phyloP scores from a whole-genome alignment of 2,329 filamentous ascomycete species.

The Penicillium sp. region DNA sequence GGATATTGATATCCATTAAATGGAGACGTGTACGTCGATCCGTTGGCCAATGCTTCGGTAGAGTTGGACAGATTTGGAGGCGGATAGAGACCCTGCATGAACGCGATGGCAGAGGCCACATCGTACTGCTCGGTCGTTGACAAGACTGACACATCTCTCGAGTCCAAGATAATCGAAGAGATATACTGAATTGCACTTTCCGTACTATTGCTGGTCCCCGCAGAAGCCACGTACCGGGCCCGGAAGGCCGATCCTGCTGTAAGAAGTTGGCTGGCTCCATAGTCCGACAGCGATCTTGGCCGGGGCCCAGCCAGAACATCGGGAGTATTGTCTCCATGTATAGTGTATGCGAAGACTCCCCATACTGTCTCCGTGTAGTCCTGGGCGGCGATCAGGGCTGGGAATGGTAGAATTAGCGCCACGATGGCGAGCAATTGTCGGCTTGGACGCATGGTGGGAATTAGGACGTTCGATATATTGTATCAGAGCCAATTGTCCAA shows the following conservation, averaged over 20 bases:
- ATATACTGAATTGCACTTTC: slow-evolving; percentile 46
- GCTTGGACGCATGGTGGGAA: slow-evolving; percentile 10
- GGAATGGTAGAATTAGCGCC: slow-evolving; percentile 15
- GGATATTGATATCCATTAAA: slow-evolving; percentile 59
- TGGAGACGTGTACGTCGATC: slow-evolving; percentile 47
- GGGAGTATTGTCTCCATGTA: slow-evolving; percentile 56
- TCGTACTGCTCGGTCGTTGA: slow-evolving; percentile 50
- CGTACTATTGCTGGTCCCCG: slow-evolving; percentile 19
- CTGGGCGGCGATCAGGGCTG: slow-evolving; percentile 25
- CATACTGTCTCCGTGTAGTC: slow-evolving; percentile 38
- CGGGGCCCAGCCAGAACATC: slow-evolving; percentile 29
- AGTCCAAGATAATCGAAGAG: slow-evolving; percentile 44
- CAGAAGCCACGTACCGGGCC: slow-evolving; percentile 49
- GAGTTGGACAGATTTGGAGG: slow-evolving; percentile 41
- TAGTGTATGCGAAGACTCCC: slow-evolving; percentile 54
- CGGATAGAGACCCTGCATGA: slow-evolving; percentile 62
- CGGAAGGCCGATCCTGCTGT: slow-evolving; percentile 52
- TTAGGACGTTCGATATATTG: no score
- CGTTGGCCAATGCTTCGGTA: slow-evolving; percentile 47
- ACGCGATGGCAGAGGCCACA: slow-evolving; percentile 56
- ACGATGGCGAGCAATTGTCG: slow-evolving; percentile 9
- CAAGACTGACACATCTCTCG: slow-evolving; percentile 49
- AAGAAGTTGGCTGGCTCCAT: slow-evolving; percentile 56
- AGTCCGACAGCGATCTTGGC: slow-evolving; percentile 47
- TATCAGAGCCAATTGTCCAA: no score